Evolutionary conservation across 768 basidiomycete genomes (phyloP).

Genomic region (Clitopilus passeckerianus): DNA sequence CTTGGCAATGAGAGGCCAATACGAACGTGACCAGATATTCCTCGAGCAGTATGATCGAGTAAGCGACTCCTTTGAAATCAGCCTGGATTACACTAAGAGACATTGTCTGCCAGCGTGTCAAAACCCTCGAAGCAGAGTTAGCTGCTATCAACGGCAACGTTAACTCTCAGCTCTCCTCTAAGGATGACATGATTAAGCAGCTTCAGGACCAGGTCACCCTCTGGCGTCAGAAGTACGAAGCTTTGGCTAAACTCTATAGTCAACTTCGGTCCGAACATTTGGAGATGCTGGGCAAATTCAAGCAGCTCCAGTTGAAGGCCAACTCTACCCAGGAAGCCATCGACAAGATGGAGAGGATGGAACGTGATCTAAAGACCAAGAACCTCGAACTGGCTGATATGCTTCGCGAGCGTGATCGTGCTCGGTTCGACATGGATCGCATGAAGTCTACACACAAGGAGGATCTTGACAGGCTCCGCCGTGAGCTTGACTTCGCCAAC

Average conservation of each 20-base stretch:
- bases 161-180: constrained; percentile 80
- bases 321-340: constrained; percentile 98
- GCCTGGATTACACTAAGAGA: background rate
- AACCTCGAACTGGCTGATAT: constrained; percentile 98
- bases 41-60: constrained; percentile 97
- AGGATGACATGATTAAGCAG: constrained; percentile 93
- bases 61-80: constrained; percentile 19
- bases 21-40: constrained; percentile 96
- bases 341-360: constrained; percentile 98
- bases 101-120: constrained; percentile 65
- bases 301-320: constrained; percentile 95
- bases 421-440: constrained; percentile 92
- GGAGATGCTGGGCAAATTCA: constrained; percentile 95
- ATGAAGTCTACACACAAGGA: constrained; percentile 94
- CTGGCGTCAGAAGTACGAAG: constrained; percentile 99
- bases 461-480: constrained; percentile 85
- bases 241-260: constrained; percentile 96
- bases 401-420: constrained; percentile 95
- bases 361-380: constrained; percentile 96
- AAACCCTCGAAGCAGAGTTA: constrained; percentile 90
- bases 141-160: constrained; percentile 70
- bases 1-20: constrained; percentile 92
- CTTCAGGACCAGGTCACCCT: constrained; percentile 94
- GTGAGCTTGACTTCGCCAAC: constrained; percentile 92
- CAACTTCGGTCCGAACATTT: constrained; percentile 96